Base-by-base conservation (phyloP, 345 rosid species). In the Corchorus capsularis region DNA sequence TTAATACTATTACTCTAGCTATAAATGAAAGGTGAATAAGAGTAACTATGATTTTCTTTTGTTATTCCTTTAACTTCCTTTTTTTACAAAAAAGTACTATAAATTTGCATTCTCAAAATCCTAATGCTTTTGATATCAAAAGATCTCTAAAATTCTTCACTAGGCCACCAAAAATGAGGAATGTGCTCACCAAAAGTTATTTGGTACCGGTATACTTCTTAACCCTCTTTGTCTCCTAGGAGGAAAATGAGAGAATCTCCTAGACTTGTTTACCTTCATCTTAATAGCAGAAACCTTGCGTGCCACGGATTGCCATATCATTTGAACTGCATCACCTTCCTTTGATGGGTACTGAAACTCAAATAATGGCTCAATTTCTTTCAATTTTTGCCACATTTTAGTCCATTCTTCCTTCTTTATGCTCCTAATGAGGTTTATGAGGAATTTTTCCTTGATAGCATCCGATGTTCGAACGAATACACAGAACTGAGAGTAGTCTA, bases 271-370 rank as follows among this genome's bases (percentile, higher is more conserved):
- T 55, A 92, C 76, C 78, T 89, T 92, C 93, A 85, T 80, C 74
- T 83, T 83, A 52, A 89, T 71, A 22, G 83, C 79, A 56, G 95
- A 90, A 77, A 84, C 90, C 83, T 96, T 96, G 64, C 95, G 89
- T 2, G 92, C 90, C 43, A 96, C 76, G 9, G 97, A 92, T 84
- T 88, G 90, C 98, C 99, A 96, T 77, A 91, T 92, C 97, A 93
- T 93, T 77, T 96, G 88, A 75, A 96, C 93, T 10, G 94, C 99
- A 67, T 87, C 93, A 0, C 83, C 88, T 57, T 86, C 87, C 69
- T 77, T 87, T 0, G 88, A 82, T 11, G 99, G 98, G 76, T 86
- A 89, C 14, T 87, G 86, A 20, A 88, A 91, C 81, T 91, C 92
- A 8, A 84, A 91, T 71, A 83, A 68, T 7, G 72, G 76, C 79